Base-by-base conservation (phyloP, 495 filamentous ascomycete genomes). In the Trichoderma gamsii region DNA sequence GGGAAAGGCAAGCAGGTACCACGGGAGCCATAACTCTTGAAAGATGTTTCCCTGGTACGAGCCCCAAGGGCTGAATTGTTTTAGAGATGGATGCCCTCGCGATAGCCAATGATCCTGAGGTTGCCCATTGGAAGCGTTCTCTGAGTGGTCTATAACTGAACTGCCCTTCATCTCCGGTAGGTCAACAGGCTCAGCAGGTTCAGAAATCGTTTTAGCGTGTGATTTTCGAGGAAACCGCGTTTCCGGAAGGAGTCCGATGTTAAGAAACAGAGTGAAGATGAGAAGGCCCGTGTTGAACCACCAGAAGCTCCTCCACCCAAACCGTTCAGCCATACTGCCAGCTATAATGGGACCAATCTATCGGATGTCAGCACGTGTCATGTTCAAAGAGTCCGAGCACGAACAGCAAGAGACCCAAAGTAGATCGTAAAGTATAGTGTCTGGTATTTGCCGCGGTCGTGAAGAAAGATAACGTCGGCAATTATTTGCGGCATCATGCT, bases 391-490 rank as follows among this genome's bases (percentile, higher is more conserved):
- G n/a, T 23, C n/a, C 68, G 5, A 56, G 41, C 2, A 46, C 65
- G 29, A 69, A 79, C 79, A 78, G 80, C 80, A 16, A 83, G 70
- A 27, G 76, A 77, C 1, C 78, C 72, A 64, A 83, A 80, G 70
- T 82, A 83, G 18, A 74, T 74, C 0, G 79, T 82, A 71, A 87
- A 88, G 72, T 89, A 89, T 7, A 89, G 71, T 6, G 87, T 89
- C 70, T 88, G 87, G 73, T 87, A 88, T 35, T 82, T 83, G 4
- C 87, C 87, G 68, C 87, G 79, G 64, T 88, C 85, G 72, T 89
- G 86, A 1, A 89, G 79, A 74, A 89, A 88, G 71, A 86, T 85
- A 43, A 88, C 81, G 69, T 89, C 87, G 11, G 86, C 81, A 70
- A 88, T 89, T 51, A 89, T 81, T 41, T 84, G 80, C 1, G 85